Evolutionary conservation across 1,139 yeast species (phyloP).

Genomic region (Lodderomyces parapsilosis): DNA sequence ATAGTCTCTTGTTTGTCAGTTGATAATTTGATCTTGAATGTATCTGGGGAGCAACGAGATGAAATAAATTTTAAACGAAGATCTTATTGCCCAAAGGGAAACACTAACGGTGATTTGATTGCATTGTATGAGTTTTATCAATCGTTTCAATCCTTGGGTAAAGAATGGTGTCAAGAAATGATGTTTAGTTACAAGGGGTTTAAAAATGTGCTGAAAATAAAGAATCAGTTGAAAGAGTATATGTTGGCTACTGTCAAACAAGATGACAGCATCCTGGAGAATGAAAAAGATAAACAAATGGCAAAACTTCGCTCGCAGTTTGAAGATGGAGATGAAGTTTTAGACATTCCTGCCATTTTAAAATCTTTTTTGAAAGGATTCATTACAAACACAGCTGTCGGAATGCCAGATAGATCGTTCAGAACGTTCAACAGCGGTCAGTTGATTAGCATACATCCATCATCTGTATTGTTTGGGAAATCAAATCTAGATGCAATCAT

Average conservation of each 20-base stretch:
- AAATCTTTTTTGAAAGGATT: constrained; percentile 82
- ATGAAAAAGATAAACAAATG: constrained; percentile 29
- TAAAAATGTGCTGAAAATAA: constrained; percentile 70
- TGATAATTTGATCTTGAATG: constrained; percentile 75
- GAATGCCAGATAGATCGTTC: constrained; percentile 92
- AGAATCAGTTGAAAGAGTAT: constrained; percentile 73
- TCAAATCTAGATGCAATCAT: constrained; percentile 78
- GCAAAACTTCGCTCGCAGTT: constrained; percentile 29
- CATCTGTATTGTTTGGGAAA: constrained; percentile 82
- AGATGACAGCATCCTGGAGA: constrained; percentile 30
- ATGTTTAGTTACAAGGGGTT: constrained; percentile 79
- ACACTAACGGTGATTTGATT: constrained; percentile 75
- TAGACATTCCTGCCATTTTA: constrained; percentile 60
- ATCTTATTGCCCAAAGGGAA: constrained; percentile 66
- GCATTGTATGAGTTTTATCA: constrained; percentile 78
- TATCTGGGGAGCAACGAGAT: constrained; percentile 74
- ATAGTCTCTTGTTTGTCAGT: constrained; percentile 92
- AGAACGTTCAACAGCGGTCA: constrained; percentile 82
- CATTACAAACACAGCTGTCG: constrained; percentile 83
- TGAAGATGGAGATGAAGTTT: constrained; percentile 19
- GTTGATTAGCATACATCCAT: constrained; percentile 85
- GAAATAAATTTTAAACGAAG: constrained; percentile 66
- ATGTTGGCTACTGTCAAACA: constrained; percentile 50
- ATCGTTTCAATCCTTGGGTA: constrained; percentile 54
- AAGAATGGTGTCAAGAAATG: constrained; percentile 80